A percentile compares a stretch with the other conserved stretches of the same genome.
phyloP scores from a whole-genome alignment of 164 flowering plant genomes.

The Nymphaea thermarum region DNA sequence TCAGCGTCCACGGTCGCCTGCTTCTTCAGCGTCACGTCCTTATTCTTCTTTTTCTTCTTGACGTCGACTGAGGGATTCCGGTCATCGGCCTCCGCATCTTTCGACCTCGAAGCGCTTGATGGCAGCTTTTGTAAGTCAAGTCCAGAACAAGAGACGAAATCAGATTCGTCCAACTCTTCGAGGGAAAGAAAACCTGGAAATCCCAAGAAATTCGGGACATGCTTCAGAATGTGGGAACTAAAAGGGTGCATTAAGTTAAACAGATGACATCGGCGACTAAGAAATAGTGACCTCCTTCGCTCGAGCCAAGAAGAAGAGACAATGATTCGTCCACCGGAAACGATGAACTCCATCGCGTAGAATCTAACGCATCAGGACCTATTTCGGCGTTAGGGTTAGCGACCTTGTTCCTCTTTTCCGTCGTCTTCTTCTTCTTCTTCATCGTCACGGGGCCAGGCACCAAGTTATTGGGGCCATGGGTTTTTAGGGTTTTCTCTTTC shows the following conservation, averaged over 20 bases:
- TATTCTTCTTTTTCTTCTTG: too few species aligned
- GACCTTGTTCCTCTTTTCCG: constrained; percentile 12
- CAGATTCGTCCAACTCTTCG: constrained; percentile 81
- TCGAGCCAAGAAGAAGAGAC: constrained; percentile 23
- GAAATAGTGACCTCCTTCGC: constrained; percentile 47
- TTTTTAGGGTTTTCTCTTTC: too few species aligned
- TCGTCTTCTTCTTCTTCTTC: neutral
- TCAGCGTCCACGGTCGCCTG: too few species aligned
- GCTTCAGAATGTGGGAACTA: neutral
- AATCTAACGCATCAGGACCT: constrained; percentile 20
- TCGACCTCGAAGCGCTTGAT: too few species aligned
- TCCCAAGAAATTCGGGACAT: neutral
- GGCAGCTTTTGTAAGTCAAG: too few species aligned
- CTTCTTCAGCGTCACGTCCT: too few species aligned
- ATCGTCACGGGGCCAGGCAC: too few species aligned
- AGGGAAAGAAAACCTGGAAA: constrained; percentile 64
- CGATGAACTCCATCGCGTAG: constrained; percentile 52
- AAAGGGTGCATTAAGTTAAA: neutral
- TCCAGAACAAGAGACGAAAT: constrained; percentile 17
- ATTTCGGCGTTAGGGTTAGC: constrained; percentile 7
- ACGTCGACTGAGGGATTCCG: too few species aligned
- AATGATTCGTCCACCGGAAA: constrained; percentile 38
- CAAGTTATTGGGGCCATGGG: too few species aligned
- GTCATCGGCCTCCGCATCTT: too few species aligned
- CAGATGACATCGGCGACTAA: neutral